These are phyloP conservation scores for Axilococcus clingmanii DNA, from an alignment of 139 green algal genomes.

Conservation along the genomic window DNA sequence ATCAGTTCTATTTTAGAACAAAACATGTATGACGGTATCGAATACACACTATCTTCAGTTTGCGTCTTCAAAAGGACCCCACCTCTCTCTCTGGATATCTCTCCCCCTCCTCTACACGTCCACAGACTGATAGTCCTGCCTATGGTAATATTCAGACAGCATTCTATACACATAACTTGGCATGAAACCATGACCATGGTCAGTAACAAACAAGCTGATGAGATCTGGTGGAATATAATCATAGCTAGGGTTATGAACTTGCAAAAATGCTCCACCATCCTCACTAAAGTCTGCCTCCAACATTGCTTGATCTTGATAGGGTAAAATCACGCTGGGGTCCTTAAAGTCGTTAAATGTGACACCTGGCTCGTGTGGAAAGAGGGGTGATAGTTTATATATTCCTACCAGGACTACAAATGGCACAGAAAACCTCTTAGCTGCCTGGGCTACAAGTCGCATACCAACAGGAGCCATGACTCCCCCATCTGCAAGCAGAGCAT, in stretches of 20 bases:
- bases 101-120: too few relatives aligned
- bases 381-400: conserved; percentile 85
- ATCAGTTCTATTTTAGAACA: too few relatives aligned
- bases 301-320: conserved; percentile 12
- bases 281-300: conserved; percentile 9
- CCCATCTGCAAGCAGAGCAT: conserved; percentile 90
- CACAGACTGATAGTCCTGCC: conserved; percentile 20
- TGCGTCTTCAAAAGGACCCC: too few relatives aligned
- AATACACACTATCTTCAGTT: too few relatives aligned
- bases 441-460: conserved; percentile 69
- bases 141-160: conserved; percentile 28
- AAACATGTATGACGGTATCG: too few relatives aligned
- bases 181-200: conserved; percentile 35
- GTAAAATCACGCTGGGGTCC: conserved; percentile 34
- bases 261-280: conserved; percentile 27
- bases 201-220: conserved; percentile 83
- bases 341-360: conserved; percentile 77
- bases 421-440: conserved; percentile 76
- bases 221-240: conserved; percentile 94
- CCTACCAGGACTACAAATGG: conserved; percentile 92
- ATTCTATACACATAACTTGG: conserved; percentile 30
- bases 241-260: conserved; percentile 78
- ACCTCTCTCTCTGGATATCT: too few relatives aligned
- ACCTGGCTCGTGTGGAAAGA: conserved; percentile 84
- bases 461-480: conserved; percentile 77